Evolutionary conservation across 176 grass and related monocot species (phyloP).

Genomic region (Leersia perrieri): DNA sequence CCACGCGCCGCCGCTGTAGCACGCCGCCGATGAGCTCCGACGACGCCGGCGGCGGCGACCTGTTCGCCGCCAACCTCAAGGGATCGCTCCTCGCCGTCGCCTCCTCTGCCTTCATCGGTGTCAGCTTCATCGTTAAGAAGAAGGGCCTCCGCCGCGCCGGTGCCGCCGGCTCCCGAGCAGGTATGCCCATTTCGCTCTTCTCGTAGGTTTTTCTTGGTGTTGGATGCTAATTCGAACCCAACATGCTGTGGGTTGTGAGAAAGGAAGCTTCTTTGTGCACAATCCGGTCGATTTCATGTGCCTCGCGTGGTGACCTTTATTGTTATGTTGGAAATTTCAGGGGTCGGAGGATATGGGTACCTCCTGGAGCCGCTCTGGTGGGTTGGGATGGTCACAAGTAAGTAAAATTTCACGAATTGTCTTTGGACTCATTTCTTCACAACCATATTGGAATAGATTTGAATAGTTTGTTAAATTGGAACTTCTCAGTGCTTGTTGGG

Average conservation of each 20-base stretch:
- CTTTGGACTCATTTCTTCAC: not conserved
- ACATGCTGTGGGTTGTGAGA: not conserved
- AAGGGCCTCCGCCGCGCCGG: slow-evolving; percentile 90
- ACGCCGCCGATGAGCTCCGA: slow-evolving; percentile 38
- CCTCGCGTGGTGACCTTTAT: not conserved
- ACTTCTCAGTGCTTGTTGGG: slow-evolving; percentile 73
- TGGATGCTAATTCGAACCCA: slow-evolving; percentile 27
- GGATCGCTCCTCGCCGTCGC: slow-evolving; percentile 78
- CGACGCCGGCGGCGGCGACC: slow-evolving; percentile 35
- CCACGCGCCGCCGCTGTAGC: slow-evolving; percentile 4
- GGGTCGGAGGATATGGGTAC: slow-evolving; percentile 87
- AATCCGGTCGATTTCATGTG: slow-evolving; percentile 20
- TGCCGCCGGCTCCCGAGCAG: slow-evolving; percentile 60
- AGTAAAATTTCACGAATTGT: slow-evolving; percentile 25
- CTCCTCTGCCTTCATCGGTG: slow-evolving; percentile 92
- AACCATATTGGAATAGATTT: slow-evolving; percentile 10
- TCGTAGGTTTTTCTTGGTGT: slow-evolving; percentile 29
- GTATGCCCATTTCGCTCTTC: slow-evolving; percentile 30
- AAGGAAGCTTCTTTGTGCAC: slow-evolving; percentile 16
- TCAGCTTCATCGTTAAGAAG: slow-evolving; percentile 99
- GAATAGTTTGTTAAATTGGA: not conserved
- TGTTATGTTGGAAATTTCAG: slow-evolving; percentile 44
- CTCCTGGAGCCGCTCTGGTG: slow-evolving; percentile 94
- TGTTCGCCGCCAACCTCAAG: slow-evolving; percentile 84
- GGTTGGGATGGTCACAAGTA: slow-evolving; percentile 93